Base-by-base conservation (phyloP, 2,329 filamentous ascomycete genomes). In the Microdochium nivale region DNA sequence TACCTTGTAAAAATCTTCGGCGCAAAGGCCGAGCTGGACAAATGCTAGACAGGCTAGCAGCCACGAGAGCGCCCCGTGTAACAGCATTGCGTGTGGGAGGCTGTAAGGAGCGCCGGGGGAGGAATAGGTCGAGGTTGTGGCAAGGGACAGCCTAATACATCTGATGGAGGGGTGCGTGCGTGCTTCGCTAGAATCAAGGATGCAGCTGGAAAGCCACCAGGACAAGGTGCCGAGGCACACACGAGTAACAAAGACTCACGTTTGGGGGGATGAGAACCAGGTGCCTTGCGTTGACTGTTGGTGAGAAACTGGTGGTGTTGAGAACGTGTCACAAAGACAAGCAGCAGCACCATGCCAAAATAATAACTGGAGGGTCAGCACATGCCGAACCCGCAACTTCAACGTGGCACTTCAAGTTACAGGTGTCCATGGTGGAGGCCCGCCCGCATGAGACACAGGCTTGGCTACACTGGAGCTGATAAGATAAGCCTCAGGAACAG, bases 1-100 rank as follows among this genome's bases (percentile, higher is more conserved):
- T 67, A 87, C 86, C 69, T 90, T 89, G 70, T 94, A 94, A 65
- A 84, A 92, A 67, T 94, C 88, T 63, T 91, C 78, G 37, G 75
- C 75, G 66, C 79, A 82, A 52, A 78, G 58, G 19, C 70, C 78
- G 53, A 84, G 59, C 60, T 83, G 79, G 54, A 76, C 62, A 13
- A 84, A 62, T 46, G 74, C 70, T 55, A 83, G 64, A 54, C 84
- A 68, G 60, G 81, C 67, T 63, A 81, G 65, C n/a, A 44, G 19
- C 40, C 21, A 23, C 55, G 75, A 57, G 49, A 74, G 68, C 62
- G 74, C 71, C 54, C 70, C 71, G 62, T 63, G 69, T 56, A 80
- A 65, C 66, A 79, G 72, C 80, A 84, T 81, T 56, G 65, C 70
- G 65, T n/a, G 27, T 30, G 27, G 5, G 27, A 47, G 24, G 24